Evolutionary conservation across 805 yeast genomes (phyloP).

Genomic region (Kuraishia capsulata): DNA sequence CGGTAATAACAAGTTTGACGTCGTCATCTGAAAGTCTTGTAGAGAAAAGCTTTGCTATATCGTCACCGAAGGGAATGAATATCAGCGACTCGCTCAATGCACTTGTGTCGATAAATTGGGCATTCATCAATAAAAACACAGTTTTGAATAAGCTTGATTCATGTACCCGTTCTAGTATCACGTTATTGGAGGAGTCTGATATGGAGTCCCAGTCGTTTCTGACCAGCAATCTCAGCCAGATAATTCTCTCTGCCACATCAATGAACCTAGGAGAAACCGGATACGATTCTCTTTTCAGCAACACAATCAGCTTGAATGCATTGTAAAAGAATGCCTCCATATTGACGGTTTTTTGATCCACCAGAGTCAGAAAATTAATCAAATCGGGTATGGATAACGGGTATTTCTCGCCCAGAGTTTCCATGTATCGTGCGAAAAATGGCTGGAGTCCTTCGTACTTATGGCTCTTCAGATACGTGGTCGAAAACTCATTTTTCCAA

Average conservation of each 20-base stretch:
- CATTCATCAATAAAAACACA: conserved; percentile 6
- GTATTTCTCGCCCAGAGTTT: conserved; percentile 25
- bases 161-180: conserved; percentile 6
- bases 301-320: conserved; percentile 44
- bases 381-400: conserved; percentile 33
- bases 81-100: conserved; percentile 3
- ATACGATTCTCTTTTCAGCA: conserved; percentile 23
- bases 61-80: conserved; percentile 1
- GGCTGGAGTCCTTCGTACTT: conserved; percentile 6
- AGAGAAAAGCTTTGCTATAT: neutral
- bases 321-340: conserved; percentile 23
- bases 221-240: conserved; percentile 55
- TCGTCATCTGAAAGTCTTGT: conserved; percentile 1
- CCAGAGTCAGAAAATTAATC: conserved; percentile 38
- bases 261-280: conserved; percentile 2
- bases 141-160: conserved; percentile 21
- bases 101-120: conserved; percentile 3
- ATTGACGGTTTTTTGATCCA: conserved; percentile 23
- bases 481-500: conserved; percentile 9
- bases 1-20: neutral
- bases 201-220: conserved; percentile 40
- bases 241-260: conserved; percentile 18
- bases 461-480: conserved; percentile 14
- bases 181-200: conserved; percentile 11
- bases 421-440: conserved; percentile 11